Conservation (phyloP, 140 eudicot species). For the Cichorium intybus region DNA sequence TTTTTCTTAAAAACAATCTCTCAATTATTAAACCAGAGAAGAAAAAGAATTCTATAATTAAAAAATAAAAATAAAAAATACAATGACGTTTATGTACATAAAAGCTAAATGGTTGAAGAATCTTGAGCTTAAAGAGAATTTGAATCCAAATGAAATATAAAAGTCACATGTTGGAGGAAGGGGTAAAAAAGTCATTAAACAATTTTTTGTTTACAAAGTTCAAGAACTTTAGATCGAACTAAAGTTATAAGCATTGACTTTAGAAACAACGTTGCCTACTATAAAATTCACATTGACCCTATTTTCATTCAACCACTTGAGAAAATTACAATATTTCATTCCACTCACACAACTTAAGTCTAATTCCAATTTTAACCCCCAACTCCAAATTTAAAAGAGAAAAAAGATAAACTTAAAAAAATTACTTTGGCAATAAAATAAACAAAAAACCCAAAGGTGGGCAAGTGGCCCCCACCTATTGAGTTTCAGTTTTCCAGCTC, state of each 20-base stretch:
- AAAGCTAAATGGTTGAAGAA: too few species aligned
- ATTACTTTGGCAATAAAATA: constrained; percentile 17
- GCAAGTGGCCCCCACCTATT: constrained; percentile 16
- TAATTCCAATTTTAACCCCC: constrained; percentile 19
- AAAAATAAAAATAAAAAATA: too few species aligned
- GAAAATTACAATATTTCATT: constrained; percentile 22
- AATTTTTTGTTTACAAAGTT: constrained; percentile 21
- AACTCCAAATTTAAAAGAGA: neutral
- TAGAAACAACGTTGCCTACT: constrained; percentile 1
- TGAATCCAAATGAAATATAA: neutral
- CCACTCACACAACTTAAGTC: constrained; percentile 10
- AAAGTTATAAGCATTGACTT: constrained; percentile 22
- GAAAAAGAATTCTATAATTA: too few species aligned
- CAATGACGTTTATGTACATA: too few species aligned
- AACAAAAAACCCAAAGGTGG: constrained; percentile 13
- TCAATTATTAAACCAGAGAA: too few species aligned
- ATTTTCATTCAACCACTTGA: constrained; percentile 28
- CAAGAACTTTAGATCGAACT: constrained; percentile 28
- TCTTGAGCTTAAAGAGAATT: too few species aligned
- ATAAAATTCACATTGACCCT: constrained; percentile 33
- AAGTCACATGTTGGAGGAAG: neutral
- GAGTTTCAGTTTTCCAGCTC: constrained; percentile 27
- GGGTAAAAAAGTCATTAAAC: neutral
- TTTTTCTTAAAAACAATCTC: too few species aligned
- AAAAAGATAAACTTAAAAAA: neutral